Percentiles rank a stretch among this genome's conserved stretches.
These are phyloP conservation scores for Phytopythium montanum DNA, from an alignment of 352 stramenopile species.

Conservation along the genomic window DNA sequence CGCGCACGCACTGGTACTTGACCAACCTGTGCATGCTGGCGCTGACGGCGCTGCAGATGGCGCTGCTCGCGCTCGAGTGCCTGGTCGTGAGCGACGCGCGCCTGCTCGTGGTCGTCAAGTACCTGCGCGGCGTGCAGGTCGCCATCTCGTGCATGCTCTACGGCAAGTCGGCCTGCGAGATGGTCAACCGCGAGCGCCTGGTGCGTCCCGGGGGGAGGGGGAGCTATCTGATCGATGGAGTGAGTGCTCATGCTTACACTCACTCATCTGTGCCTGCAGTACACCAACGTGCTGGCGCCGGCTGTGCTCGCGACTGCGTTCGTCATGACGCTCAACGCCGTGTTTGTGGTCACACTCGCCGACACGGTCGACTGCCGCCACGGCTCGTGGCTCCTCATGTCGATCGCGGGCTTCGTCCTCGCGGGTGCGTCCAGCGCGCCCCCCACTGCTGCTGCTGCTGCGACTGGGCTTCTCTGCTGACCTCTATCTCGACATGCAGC, in stretches of 20 bases:
- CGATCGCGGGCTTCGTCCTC: slow-evolving; percentile 47
- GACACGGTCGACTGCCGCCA: slow-evolving; percentile 66
- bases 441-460: not conserved
- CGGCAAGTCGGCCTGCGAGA: slow-evolving; percentile 59
- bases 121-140: slow-evolving; percentile 65
- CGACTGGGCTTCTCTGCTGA: no score
- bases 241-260: no score
- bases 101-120: slow-evolving; percentile 66
- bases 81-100: slow-evolving; percentile 52
- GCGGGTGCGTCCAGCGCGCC: slow-evolving; percentile 30
- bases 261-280: no score
- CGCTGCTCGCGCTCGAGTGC: slow-evolving; percentile 60
- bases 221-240: no score
- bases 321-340: slow-evolving; percentile 49
- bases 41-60: slow-evolving; percentile 60
- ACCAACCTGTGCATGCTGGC: slow-evolving; percentile 60
- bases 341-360: slow-evolving; percentile 36
- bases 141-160: slow-evolving; percentile 68
- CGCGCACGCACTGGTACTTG: slow-evolving; percentile 50
- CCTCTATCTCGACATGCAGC: slow-evolving; percentile 17
- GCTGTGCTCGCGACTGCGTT: slow-evolving; percentile 45
- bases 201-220: no score
- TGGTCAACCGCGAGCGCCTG: slow-evolving; percentile 39
- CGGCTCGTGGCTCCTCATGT: slow-evolving; percentile 69
- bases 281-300: slow-evolving; percentile 47